These are phyloP conservation scores for Cronartium quercuum DNA, from an alignment of 1,284 basidiomycete genomes.

Conservation along the genomic window DNA sequence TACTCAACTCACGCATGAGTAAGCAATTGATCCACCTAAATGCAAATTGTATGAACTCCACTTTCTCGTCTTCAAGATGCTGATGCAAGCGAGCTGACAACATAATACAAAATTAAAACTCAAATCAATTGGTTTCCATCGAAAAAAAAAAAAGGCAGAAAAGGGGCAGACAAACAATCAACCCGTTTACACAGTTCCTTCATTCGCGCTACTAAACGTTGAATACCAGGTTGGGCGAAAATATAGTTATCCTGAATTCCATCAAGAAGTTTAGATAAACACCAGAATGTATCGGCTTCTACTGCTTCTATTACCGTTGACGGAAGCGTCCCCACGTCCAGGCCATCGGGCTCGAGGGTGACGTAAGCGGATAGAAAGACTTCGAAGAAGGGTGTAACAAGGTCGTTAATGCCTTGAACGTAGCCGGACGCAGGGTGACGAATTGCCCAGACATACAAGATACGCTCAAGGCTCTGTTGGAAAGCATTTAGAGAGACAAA, in stretches of 20 bases:
- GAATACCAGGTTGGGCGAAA: slow-evolving; percentile 86
- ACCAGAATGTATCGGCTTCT: slow-evolving; percentile 96
- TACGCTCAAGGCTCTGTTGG: slow-evolving; percentile 77
- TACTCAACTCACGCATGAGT: slow-evolving; percentile 89
- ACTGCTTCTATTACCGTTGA: slow-evolving; percentile 66
- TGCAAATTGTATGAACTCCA: slow-evolving; percentile 97
- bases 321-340: slow-evolving; percentile 71
- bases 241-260: slow-evolving; percentile 98
- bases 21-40: slow-evolving; percentile 99
- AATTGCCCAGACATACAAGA: slow-evolving; percentile 95
- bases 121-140: background rate
- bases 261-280: slow-evolving; percentile 81
- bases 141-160: background rate
- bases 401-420: slow-evolving; percentile 95
- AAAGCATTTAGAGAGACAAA: slow-evolving; percentile 8
- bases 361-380: slow-evolving; percentile 87
- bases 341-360: slow-evolving; percentile 77
- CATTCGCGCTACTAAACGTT: slow-evolving; percentile 83
- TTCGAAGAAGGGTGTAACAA: slow-evolving; percentile 90
- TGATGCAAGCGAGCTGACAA: slow-evolving; percentile 64
- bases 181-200: slow-evolving; percentile 83
- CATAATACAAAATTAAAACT: background rate
- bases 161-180: slow-evolving; percentile 66
- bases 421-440: slow-evolving; percentile 93
- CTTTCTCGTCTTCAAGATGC: slow-evolving; percentile 78